Evolutionary conservation across 2,329 filamentous ascomycete genomes (phyloP), one percentile per base, ranked within the genome.

Genomic region (Monosporascus sp.): DNA sequence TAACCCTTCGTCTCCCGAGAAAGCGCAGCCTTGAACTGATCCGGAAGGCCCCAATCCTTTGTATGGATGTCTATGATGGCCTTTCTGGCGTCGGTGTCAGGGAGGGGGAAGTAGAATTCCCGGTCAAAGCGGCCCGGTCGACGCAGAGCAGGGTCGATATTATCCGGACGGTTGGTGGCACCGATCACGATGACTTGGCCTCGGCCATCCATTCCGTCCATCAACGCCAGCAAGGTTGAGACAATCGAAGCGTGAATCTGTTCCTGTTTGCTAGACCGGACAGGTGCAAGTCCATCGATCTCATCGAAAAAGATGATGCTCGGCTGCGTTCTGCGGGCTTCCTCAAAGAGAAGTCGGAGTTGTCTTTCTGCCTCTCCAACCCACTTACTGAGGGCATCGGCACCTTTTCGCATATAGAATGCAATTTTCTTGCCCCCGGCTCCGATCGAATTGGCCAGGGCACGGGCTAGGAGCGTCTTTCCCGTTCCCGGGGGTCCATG

Each of bases 261-360:
- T 68, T 99, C 94, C 72, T 97, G 93, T 70, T 97, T 97, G 72
- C 93, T 97, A 14, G 94, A 97, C 62, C 94, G 83, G 36, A 97
- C 94, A 49, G 94, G 95, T 3, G 94, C 94, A 58, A 99, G 79
- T 51, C 94, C 94, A 72, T 99, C 94, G 61, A 99, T 99, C 70
- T 99, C 94, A 68, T 99, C 94, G 62, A 99, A 97, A 76, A 99
- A 99, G 69, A 99, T 99, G 71, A 99, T 99, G 69, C 93, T 97
- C 0, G 94, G 94, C 65, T 99, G 94, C 1, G 88, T 97, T 69
- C 91, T 94, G 56, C 93, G 83, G 17, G 94, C 94, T 71, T 99
- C 94, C 63, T 97, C 94, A 59, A 99, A 99, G 5, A 99, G 79
- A 53, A 97, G 75, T 46, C 94, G 86, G 51, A 99, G 82, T 68